A percentile compares a stretch with the other conserved stretches of the same genome.
phyloP scores from a whole-genome alignment of 345 rosid species.

The Corymbia maculata region DNA sequence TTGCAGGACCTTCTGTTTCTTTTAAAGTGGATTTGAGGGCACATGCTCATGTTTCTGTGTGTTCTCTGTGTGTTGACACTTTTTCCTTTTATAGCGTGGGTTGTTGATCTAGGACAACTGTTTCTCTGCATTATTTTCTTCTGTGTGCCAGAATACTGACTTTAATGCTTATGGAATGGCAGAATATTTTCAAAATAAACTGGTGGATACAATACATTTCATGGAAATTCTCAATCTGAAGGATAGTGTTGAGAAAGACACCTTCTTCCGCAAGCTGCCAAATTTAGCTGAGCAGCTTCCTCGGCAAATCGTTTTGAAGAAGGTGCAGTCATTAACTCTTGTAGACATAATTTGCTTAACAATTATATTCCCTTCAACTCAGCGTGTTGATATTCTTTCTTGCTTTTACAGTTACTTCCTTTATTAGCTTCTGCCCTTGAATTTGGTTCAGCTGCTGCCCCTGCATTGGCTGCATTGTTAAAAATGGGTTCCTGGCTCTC shows the following conservation, averaged over 20 bases:
- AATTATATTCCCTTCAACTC: neutral
- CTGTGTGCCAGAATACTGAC: neutral
- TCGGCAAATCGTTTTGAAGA: slow-evolving; percentile 88
- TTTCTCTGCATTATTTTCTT: neutral
- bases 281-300: slow-evolving; percentile 97
- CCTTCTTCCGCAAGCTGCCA: slow-evolving; percentile 97
- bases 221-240: slow-evolving; percentile 95
- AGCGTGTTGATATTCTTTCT: slow-evolving; percentile 11
- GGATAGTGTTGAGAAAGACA: slow-evolving; percentile 92
- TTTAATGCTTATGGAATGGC: slow-evolving; percentile 20
- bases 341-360: neutral
- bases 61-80: neutral
- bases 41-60: neutral
- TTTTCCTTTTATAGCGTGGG: neutral
- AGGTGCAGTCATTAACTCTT: slow-evolving; percentile 26
- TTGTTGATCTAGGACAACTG: neutral
- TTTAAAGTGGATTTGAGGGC: neutral
- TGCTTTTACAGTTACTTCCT: slow-evolving; percentile 81
- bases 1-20: neutral
- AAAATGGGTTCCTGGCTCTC: slow-evolving; percentile 98
- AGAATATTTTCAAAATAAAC: slow-evolving; percentile 98
- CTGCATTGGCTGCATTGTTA: slow-evolving; percentile 81
- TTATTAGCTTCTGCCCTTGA: slow-evolving; percentile 94
- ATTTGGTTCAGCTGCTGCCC: slow-evolving; percentile 97
- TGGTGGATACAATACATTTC: slow-evolving; percentile 99